A percentile compares a stretch with the other conserved stretches of the same genome.
Conservation (phyloP, 73 alveolate genomes). For the Stentor roeselii region DNA sequence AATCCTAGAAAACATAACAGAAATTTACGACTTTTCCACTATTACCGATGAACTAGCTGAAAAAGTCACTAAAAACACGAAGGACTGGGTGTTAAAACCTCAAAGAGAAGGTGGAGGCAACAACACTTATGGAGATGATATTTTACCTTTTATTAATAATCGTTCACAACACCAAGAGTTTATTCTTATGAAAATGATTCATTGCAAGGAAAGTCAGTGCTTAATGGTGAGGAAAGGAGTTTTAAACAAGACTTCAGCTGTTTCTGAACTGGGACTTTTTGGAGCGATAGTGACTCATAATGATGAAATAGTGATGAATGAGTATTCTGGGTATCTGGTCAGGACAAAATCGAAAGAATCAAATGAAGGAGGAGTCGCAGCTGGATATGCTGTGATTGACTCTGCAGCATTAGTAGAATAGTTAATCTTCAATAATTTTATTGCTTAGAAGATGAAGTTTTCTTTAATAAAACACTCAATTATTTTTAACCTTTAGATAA, state of each 20-base stretch:
- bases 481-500: no score
- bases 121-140: conserved; percentile 68
- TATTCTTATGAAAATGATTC: conserved; percentile 30
- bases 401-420: background rate
- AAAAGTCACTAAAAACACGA: conserved; percentile 55
- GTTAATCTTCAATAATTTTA: background rate
- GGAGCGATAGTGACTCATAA: conserved; percentile 28
- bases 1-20: background rate
- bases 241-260: background rate
- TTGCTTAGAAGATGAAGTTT: background rate
- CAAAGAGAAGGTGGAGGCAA: conserved; percentile 93
- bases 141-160: conserved; percentile 48
- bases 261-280: conserved; percentile 19
- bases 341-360: conserved; percentile 75
- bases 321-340: conserved; percentile 59
- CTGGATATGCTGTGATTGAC: conserved; percentile 86
- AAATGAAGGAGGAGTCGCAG: conserved; percentile 91
- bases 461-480: no score
- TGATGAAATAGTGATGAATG: conserved; percentile 34
- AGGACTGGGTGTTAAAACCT: conserved; percentile 74
- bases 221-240: conserved; percentile 18
- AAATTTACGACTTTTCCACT: background rate
- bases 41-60: conserved; percentile 51
- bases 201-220: background rate
- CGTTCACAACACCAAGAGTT: conserved; percentile 20